Evolutionary conservation across 1,139 yeast genomes (phyloP), one percentile per base, ranked within the genome.

Genomic region (Petasospora rhodanensis): DNA sequence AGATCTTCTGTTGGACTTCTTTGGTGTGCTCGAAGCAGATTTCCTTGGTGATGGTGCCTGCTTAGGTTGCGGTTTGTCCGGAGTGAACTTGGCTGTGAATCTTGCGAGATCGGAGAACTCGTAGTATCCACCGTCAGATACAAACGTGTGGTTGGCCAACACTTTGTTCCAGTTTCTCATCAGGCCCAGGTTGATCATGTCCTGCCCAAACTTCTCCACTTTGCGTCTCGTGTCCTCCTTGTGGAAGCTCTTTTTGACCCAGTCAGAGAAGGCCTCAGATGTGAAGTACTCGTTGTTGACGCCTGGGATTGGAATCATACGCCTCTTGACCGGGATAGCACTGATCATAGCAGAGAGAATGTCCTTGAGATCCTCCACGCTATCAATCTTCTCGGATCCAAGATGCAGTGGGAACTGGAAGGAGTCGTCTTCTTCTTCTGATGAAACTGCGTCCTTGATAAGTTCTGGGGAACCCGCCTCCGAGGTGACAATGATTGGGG

Each of bases 91-190:
- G 1, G 46, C 39, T 7, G 47, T 43, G 25, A 37, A 51, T 24
- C 43, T 41, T 2, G 55, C 47, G 9, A 51, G 37, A 18, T 52
- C 54, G 0, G 56, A 51, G 23, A 51, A 49, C 32, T 51, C 53
- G 30, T 52, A 53, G 26, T 36, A 49, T 5, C 50, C 49, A 15
- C 45, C 41, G 30, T 47, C 52, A 3, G 48, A 41, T 3, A 42
- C 41, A 30, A 49, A 48, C 4, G 30, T 23, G n/a, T n/a, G n/a
- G n/a, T 40, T 42, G 14, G 42, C 41, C 4, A 38, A 35, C 7
- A 48, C 19, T 34, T 41, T 43, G 25, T 45, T 47, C 50, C 51
- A 50, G 16, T 43, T 46, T 11, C 38, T 34, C 9, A 49, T 41
- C 29, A 44, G 36, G 5, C 49, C 52, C 18, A 40, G 27, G 8